Evolutionary conservation across 2,329 filamentous ascomycete species (phyloP), one percentile per base, ranked within the genome.

Genomic region (Malbranchea cinnamomea): DNA sequence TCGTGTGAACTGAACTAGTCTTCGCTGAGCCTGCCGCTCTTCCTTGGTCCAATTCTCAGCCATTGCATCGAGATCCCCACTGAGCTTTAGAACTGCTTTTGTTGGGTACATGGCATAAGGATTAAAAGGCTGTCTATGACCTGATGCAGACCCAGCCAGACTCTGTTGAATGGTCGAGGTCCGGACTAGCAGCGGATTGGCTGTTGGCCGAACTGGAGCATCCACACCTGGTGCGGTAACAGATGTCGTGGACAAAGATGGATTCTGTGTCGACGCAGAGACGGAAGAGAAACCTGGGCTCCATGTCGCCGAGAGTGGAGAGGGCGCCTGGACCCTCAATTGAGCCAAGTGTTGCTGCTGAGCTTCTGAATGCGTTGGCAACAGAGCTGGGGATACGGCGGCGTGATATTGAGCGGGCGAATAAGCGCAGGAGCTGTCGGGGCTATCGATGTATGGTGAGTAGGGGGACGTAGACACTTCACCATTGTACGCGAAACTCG

Each of bases 1-100:
- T 45, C 89, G 77, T 44, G 69, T 76, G 60, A 98, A 98, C 44
- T 85, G 72, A 11, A 98, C 85, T 21, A 98, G 75, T 20, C 89
- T 72, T 26, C 89, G 68, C 45, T 80, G 78, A 31, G 74, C 73
- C 21, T 76, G 69, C 57, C 73, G 75, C 53, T 98, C 89, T 38
- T 92, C 83, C 16, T 67, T 57, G 1, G 72, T 77, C 89, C 89
- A 98, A 37, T 74, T 69, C 38, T 78, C 69, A 0, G 74, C 74
- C 87, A 95, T 94, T 5, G 65, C 61, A 30, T 84, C 74, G 27
- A 98, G 67, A 45, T 94, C 81, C 12, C 85, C 85, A 31, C 78
- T 71, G 36, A 95, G 78, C 47, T 89, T 83, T 17, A 95, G 62
- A 11, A 78, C 63, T 0, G 85, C 89, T 59, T 93, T 94, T 47